A percentile compares a stretch with the other conserved stretches of the same genome.
Conservation (phyloP, 2,329 filamentous ascomycete genomes). For the Aspergillus phoenicis region DNA sequence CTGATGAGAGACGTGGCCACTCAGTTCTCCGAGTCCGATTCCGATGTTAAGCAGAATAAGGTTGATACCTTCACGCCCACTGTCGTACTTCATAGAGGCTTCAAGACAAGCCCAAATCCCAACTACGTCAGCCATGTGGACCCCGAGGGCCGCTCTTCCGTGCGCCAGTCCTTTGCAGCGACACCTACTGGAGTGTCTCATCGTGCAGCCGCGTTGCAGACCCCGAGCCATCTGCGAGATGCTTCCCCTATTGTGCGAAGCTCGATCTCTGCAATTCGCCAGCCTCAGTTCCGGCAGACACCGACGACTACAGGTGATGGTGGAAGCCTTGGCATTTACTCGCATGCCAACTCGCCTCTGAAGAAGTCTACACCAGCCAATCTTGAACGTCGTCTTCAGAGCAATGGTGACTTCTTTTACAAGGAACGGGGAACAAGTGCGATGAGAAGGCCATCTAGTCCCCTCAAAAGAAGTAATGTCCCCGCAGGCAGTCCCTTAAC, state of each 20-base stretch:
- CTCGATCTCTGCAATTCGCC: slow-evolving; percentile 52
- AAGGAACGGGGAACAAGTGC: slow-evolving; percentile 41
- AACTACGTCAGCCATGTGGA: slow-evolving; percentile 75
- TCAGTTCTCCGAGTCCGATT: slow-evolving; percentile 63
- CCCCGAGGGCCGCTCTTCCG: slow-evolving; percentile 57
- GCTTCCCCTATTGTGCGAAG: slow-evolving; percentile 47
- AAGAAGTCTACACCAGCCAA: slow-evolving; percentile 73
- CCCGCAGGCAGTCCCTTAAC: slow-evolving; percentile 38
- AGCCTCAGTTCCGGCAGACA: slow-evolving; percentile 56
- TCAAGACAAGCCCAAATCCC: slow-evolving; percentile 79
- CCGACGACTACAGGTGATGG: slow-evolving; percentile 59
- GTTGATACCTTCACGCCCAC: slow-evolving; percentile 66
- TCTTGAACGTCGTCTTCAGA: slow-evolving; percentile 44
- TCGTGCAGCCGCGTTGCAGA: slow-evolving; percentile 37
- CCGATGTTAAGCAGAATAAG: slow-evolving; percentile 52
- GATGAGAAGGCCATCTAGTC: slow-evolving; percentile 43
- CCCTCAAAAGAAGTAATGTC: slow-evolving; percentile 48
- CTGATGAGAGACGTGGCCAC: slow-evolving; percentile 77
- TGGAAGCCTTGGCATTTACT: slow-evolving; percentile 78
- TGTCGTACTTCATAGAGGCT: slow-evolving; percentile 70
- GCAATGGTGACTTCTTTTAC: slow-evolving; percentile 40
- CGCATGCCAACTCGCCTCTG: slow-evolving; percentile 78
- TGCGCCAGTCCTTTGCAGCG: slow-evolving; percentile 45
- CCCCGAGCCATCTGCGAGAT: slow-evolving; percentile 51
- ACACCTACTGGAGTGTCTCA: slow-evolving; percentile 45